Evolutionary conservation across 176 grass and related monocot species (phyloP).

Genomic region (Urochloa ruziziensis): DNA sequence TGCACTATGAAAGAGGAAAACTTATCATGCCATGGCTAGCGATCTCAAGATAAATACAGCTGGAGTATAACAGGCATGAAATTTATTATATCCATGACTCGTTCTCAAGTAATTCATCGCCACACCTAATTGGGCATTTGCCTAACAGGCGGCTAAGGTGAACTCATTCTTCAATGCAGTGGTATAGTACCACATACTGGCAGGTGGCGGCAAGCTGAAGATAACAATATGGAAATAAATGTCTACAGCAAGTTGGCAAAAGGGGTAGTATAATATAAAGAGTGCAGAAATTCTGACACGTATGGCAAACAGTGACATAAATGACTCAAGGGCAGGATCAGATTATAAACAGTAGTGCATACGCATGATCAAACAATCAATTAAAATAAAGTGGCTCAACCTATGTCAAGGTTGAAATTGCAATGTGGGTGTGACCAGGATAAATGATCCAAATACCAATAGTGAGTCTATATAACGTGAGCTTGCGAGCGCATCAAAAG

Average conservation of each 20-base stretch:
- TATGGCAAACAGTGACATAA: neutral
- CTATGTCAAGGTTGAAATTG: neutral
- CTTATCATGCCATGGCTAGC: neutral
- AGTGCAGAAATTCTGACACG: neutral
- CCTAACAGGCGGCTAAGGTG: neutral
- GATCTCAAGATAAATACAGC: neutral
- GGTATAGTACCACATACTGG: neutral
- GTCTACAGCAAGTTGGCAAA: neutral
- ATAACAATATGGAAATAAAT: neutral
- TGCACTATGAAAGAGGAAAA: constrained; percentile 19
- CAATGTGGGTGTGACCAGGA: neutral
- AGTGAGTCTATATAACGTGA: neutral
- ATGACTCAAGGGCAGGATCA: neutral
- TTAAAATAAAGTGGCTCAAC: neutral
- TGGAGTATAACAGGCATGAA: neutral
- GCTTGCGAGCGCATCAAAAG: neutral
- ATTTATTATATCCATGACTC: neutral
- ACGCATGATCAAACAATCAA: neutral
- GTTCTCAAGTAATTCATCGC: neutral
- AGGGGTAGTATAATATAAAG: neutral
- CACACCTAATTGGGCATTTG: neutral
- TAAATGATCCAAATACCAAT: neutral
- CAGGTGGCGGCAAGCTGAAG: neutral
- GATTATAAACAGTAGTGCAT: neutral
- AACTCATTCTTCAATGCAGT: neutral